Evolutionary conservation across 139 green algal species (phyloP), one percentile per base, ranked within the genome.

Genomic region (Micractinium sp.): DNA sequence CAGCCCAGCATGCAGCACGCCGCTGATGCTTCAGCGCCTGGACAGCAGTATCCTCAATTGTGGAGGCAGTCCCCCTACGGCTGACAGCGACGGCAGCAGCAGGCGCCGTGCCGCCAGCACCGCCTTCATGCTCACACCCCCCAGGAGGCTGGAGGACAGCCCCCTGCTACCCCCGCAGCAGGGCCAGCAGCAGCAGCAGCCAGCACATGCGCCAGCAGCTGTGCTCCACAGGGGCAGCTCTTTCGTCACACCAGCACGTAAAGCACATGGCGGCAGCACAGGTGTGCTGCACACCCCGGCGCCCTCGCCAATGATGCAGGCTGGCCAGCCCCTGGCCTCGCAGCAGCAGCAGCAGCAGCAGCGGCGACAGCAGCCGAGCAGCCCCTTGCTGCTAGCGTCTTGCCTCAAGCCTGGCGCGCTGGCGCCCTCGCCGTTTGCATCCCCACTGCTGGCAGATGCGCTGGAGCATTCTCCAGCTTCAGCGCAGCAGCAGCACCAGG

Each of bases 371-470:
- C 35, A 27, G 47, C 2, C 13, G 29, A 25, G 66, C 67, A 87
- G 83, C 83, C 67, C 83, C 0, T 25, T 29, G 4, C 39, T 87
- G 67, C 67, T 87, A 20, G 83, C 83, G 31, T 87, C 83, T 29
- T 87, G 83, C 83, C 41, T 87, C 27, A 87, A 66, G 38, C 79
- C 66, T 67, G 29, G 67, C 66, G 25, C 61, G 19, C 22, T 33
- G 25, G 29, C 66, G 7, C 38, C n/a, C 25, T 56, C 83, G 7
- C 38, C 38, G 2, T 66, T 75, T 75, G 61, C 83, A 19, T 60
- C 67, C 15, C 23, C 81, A 29, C 20, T 39, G 73, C 20, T 35
- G 14, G 47, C 27, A 61, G n/a, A n/a, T 39, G 71, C 71, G 2
- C 53, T 0, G 18, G 33, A 63, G 76, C 38, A 15, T 9, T 36